Base-by-base conservation (phyloP, 1,284 basidiomycete species). In the Macrocystidia cucumis region DNA sequence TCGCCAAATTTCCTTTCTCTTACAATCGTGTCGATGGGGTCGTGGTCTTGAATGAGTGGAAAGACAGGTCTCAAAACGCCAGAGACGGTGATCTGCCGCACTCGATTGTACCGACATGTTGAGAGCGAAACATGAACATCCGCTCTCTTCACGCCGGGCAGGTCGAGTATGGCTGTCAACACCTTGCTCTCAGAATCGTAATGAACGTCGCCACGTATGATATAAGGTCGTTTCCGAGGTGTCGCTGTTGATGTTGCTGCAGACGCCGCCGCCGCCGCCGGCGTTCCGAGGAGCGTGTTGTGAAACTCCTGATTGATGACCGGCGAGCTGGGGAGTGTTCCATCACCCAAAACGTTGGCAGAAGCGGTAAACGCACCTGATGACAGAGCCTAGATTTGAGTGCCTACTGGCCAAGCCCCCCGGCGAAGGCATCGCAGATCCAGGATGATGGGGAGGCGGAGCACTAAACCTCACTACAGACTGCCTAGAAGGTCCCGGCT, bases 141-240 rank as follows among this genome's bases (percentile, higher is more conserved):
- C 35, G 53, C 45, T 41, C 62, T 67, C 51, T 65, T 68, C 45
- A 79, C 58, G 18, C 79, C 80, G 6, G 79, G 80, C 17, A 80
- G 56, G 54, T 82, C 78, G 52, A 80, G 65, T 55, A 72, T 62
- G 31, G 70, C 74, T 38, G 65, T 67, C 45, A 81, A 51, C 32
- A 63, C 44, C 46, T 62, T 62, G 28, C 60, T 64, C 14, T 60
- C 53, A 22, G 50, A 47, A 51, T 74, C 62, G 51, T 67, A 74
- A 48, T 70, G 62, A n/a, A 71, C 50, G 54, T 80, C 78, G 23
- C 71, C 59, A 44, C 74, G 66, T 41, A 76, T 68, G 35, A 51
- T 41, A 31, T 32, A 46, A 21, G 39, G 36, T 12, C 39, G 37
- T 19, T 32, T 35, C 5, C 19, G 27, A 12, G 27, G 3, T 11